Evolutionary conservation across 2,329 filamentous ascomycete species (phyloP), one percentile per base, ranked within the genome.

Genomic region (Nannizziopsis arthrosporioides): DNA sequence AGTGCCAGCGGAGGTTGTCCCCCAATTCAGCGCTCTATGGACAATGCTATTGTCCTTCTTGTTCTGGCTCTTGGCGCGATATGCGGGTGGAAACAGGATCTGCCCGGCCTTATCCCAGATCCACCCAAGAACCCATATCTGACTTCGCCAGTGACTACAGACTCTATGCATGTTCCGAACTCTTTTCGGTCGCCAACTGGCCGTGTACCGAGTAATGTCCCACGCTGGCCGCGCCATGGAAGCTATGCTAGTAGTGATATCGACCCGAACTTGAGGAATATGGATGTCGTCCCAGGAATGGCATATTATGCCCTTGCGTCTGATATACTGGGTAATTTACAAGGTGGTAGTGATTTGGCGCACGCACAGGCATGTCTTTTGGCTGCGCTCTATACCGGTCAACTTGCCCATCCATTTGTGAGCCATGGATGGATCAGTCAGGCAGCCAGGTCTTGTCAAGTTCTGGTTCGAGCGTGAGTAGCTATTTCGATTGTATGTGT

Each of bases 21-120:
- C 10, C 49, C 57, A n/a, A 65, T 72, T 15, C 67, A 69, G 40
- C 64, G 82, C 45, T 86, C 83, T 6, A 80, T 92, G 12, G 76
- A 81, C 46, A 94, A 85, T 55, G 88, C 88, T 0, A 74, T 96
- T 35, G 78, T 95, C 1, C 73, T 95, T 2, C 73, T 90, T 3
- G 79, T 94, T 1, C 73, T 96, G 47, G 90, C 90, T 0, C 69
- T 98, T 5, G 92, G 92, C 14, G 88, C 87, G 59, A 84, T 96
- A 10, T 90, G 85, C 57, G 64, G 73, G 51, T 67, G 73, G 51
- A 68, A 69, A 39, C 61, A 68, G 3, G 47, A 52, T 14, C 57
- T 82, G 9, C 75, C 76, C 14, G 72, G 71, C 2, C 71, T 82
- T 2, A 73, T 84, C 6, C 73, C 71, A 12, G 61, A 51, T 15